Conservation (phyloP, 768 basidiomycete species). For the Termitomyces sp. region DNA sequence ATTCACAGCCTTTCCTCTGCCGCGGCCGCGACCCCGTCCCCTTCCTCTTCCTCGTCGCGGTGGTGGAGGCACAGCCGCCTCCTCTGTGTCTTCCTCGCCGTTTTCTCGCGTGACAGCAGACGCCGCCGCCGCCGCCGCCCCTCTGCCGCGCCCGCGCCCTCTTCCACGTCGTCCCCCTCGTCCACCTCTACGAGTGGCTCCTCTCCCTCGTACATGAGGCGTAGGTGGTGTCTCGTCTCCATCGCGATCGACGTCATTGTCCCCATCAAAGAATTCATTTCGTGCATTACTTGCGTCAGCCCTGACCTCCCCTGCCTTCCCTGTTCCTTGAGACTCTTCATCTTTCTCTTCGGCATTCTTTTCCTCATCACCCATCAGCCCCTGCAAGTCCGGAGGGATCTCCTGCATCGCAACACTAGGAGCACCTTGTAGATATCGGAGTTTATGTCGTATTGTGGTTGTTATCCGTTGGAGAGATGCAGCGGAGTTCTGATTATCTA, state of each 20-base stretch:
- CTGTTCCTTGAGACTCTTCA: constrained; percentile 55
- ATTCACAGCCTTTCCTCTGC: constrained; percentile 22
- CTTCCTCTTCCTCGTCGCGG: constrained; percentile 31
- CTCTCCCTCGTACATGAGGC: constrained; percentile 13
- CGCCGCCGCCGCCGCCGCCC: constrained; percentile 21
- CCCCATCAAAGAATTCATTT: constrained; percentile 75
- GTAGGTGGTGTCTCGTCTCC: constrained; percentile 17
- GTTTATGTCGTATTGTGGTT: constrained; percentile 79
- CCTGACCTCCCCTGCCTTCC: constrained; percentile 52
- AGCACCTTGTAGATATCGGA: constrained; percentile 91
- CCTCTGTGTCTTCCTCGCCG: constrained; percentile 34
- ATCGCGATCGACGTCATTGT: constrained; percentile 61
- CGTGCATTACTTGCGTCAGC: constrained; percentile 47
- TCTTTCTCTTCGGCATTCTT: constrained; percentile 24
- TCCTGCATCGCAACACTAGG: constrained; percentile 97
- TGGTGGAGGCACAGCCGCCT: constrained; percentile 25
- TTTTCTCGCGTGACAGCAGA: constrained; percentile 23
- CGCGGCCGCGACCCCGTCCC: constrained; percentile 28
- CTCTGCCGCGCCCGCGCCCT: constrained; percentile 9
- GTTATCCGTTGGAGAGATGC: constrained; percentile 84
- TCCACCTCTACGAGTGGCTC: constrained; percentile 26
- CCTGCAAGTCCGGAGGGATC: constrained; percentile 88
- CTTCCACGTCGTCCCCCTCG: constrained; percentile 28
- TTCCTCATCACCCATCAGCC: constrained; percentile 55
- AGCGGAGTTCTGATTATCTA: constrained; percentile 89